Evolutionary conservation across 1,284 basidiomycete species (phyloP).

Genomic region (Meira miltonrushii): DNA sequence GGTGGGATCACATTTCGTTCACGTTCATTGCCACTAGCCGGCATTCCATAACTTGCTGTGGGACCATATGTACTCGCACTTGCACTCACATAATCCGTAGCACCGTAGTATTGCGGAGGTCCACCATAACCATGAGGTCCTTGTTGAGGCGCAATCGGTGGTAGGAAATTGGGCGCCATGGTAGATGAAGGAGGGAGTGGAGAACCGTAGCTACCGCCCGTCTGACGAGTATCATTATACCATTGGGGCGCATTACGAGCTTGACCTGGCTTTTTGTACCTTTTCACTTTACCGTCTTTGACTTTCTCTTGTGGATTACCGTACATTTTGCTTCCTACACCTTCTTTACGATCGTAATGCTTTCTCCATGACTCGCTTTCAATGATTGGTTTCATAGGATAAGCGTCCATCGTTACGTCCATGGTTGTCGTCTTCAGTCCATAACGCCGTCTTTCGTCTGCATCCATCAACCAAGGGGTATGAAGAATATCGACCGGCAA

Average conservation of each 20-base stretch:
- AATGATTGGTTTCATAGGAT: slow-evolving; percentile 34
- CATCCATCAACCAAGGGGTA: slow-evolving; percentile 33
- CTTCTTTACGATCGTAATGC: slow-evolving; percentile 41
- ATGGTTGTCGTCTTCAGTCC: slow-evolving; percentile 39
- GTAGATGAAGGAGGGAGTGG: not conserved
- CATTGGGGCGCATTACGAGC: too few relatives aligned
- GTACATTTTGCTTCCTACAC: slow-evolving; percentile 42
- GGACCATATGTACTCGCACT: not conserved
- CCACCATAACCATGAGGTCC: not conserved
- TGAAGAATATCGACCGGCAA: slow-evolving; percentile 52
- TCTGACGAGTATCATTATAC: too few relatives aligned
- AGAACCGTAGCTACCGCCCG: too few relatives aligned
- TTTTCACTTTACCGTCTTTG: slow-evolving; percentile 35
- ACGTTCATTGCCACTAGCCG: too few relatives aligned
- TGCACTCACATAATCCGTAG: not conserved
- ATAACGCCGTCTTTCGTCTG: slow-evolving; percentile 34
- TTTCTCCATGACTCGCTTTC: slow-evolving; percentile 41
- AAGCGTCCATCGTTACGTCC: slow-evolving; percentile 38
- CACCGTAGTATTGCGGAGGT: not conserved
- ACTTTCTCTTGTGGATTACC: slow-evolving; percentile 47
- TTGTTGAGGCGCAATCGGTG: not conserved
- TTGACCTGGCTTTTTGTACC: slow-evolving; percentile 6
- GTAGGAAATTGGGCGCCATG: not conserved
- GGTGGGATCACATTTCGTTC: not conserved
- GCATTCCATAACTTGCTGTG: not conserved